Percentiles rank a stretch among this genome's conserved stretches.
phyloP scores from a whole-genome alignment of 225 moss, liverwort and hornwort genomes.

The Asterella californica region DNA sequence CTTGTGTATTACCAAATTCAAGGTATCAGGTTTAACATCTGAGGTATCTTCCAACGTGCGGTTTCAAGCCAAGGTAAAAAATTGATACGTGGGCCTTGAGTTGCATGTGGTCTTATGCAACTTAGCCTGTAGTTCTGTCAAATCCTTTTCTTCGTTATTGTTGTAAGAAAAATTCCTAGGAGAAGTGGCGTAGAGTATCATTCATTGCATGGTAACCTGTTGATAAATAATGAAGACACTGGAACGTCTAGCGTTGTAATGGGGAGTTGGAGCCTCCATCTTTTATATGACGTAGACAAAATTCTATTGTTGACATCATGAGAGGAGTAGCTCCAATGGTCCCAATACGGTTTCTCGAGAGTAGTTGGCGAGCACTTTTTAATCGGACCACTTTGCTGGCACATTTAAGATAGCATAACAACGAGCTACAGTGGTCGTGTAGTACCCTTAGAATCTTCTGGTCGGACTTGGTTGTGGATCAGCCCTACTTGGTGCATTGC shows the following conservation, averaged over 20 bases:
- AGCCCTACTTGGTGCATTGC: background rate
- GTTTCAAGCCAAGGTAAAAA: constrained; percentile 18
- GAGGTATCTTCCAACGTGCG: constrained; percentile 13
- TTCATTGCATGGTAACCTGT: background rate
- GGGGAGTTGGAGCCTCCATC: background rate
- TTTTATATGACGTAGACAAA: background rate
- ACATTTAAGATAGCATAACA: background rate
- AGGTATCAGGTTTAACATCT: constrained; percentile 20
- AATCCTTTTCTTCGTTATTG: background rate
- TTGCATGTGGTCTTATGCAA: constrained; percentile 1
- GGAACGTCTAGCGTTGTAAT: background rate
- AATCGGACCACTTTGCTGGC: background rate
- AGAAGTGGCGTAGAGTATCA: background rate
- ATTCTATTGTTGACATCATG: background rate
- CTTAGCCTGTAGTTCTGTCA: too few species aligned
- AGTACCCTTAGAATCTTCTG: background rate
- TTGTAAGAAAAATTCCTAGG: constrained; percentile 7
- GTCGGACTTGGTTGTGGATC: background rate
- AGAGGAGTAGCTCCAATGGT: background rate
- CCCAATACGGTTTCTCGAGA: background rate
- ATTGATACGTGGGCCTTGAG: background rate
- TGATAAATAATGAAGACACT: constrained; percentile 5
- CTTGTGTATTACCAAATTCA: constrained; percentile 19
- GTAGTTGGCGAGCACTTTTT: background rate
- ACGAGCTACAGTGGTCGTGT: background rate